Base-by-base conservation (phyloP, 495 filamentous ascomycete species). In the Lophiotrema nucula region DNA sequence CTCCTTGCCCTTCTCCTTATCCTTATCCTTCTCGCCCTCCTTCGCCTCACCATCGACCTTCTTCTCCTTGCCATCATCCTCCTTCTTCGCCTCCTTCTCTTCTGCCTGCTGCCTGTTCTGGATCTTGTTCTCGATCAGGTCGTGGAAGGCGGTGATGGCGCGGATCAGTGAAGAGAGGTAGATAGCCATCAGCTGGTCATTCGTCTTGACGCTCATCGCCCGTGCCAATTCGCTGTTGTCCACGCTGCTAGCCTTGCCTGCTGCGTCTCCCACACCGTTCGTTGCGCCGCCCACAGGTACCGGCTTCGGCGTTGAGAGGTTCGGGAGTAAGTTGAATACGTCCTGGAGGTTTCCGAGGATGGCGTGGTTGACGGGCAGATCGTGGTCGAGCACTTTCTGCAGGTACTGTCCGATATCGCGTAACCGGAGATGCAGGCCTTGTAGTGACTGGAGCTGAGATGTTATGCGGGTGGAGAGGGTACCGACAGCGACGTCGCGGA, bases 111-210 rank as follows among this genome's bases (percentile, higher is more conserved):
- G 92, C 66, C 92, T 77, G 76, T 98, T 98, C 77, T 97, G 93
- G 58, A 97, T 96, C 85, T 98, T 98, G 76, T 98, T 98, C 79
- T 98, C 93, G 66, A 98, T 98, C 60, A 98, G 76, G 73, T 98
- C 93, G 72, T 98, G 93, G 84, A 97, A 98, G 13, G 93, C 95
- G 6, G 93, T 97, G 67, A 98, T 97, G 26, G 95, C 95, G 37
- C 93, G 83, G 75, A 98, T 97, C 76, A 98, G 76, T 74, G 88
- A 93, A 73, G 88, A 92, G 54, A 98, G 79, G 72, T 98, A 98
- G 69, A 98, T 97, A 35, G 91, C 83, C 85, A 98, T 96, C 57
- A 98, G 80, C 77, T 98, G 93, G 72, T 98, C 93, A 68, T 98
- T 97, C 56, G 95, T 97, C 85, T 98, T 98, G 72, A 96, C 81